Base-by-base conservation (phyloP, 108 stramenopile species). In the Asterionellopsis glacialis region DNA sequence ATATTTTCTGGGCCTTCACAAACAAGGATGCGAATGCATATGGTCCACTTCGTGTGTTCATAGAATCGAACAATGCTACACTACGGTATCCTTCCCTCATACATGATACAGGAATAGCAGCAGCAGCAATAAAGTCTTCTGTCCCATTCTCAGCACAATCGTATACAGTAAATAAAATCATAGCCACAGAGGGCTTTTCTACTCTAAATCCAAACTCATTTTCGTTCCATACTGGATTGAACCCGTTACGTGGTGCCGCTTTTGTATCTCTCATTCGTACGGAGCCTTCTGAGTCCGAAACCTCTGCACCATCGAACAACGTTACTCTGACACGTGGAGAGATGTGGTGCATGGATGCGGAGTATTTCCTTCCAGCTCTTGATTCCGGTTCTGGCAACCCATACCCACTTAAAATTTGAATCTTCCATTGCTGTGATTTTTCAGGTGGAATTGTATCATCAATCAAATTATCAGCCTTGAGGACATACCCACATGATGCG, bases 401-500 rank as follows among this genome's bases (percentile, higher is more conserved):
- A 40, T 52, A 70, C 13, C 90, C 95, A 56, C 77, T 77, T 48
- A 94, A 61, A 11, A 96, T 65, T 26, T 73, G 55, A 42, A 96
- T 63, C 12, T 61, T 84, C 70, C 93, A 70, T 14, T 64, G 57
- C 59, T 74, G 66, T 24, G 70, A 57, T 41, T 61, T 56, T 39
- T 73, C 70, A 12, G 59, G 41, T 58, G 39, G 57, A 59, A 63
- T 68, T 27, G 62, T 55, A 61, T 74, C 61, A 33, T 72, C 71
- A 45, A 59, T 33, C 44, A 92, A 47, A 47, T 72, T 62, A 62
- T 72, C 65, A 12, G 97, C 97, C 67, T 98, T 97, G 6, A 97
- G 74, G 12, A 97, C 88, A 74, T 99, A 99, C 9, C 98, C 98
- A 54, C 79, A 85, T 16, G 77, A 86, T 18, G 96, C 96, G 71